Base-by-base conservation (phyloP, 2,329 filamentous ascomycete species). In the Colletotrichum tofieldiae region DNA sequence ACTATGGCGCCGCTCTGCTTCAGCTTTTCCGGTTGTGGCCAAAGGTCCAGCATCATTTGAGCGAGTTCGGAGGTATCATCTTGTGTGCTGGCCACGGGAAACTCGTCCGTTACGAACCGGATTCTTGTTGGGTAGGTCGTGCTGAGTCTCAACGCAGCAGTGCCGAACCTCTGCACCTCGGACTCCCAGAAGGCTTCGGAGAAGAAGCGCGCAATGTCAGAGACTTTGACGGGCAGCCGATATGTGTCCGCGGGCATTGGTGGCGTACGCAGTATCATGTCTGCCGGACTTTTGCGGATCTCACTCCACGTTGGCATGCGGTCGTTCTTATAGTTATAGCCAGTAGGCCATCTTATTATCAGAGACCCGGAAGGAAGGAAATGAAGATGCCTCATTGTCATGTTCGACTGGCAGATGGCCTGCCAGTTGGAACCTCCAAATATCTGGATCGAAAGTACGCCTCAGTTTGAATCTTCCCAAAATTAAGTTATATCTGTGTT, bases 131-230 rank as follows among this genome's bases (percentile, higher is more conserved):
- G 64, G 41, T 58, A 20, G 26, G 43, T 45, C 2, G 52, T 14
- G 20, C 49, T 37, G 29, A 72, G 43, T 1, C 39, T 41, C 56
- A 79, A 41, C 5, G 78, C 76, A 2, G 75, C 68, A 23, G 72
- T 63, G 12, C 79, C 79, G 39, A 76, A 80, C 29, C 74, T 78
- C 2, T 29, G 32, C 1, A 81, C 67, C 9, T 75, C 66, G 14
- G 64, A 71, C 20, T 75, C 54, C 79, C 79, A 81, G 68, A 79
- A 81, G 9, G 69, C 71, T 12, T 76, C 64, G 0, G 59, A 73
- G 60, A 80, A 81, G 45, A 75, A 67, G 12, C 73, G 74, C 1
- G 60, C 49, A 2, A 69, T 51, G 18, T 61, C 59, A 16, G 54
- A 11, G 1, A 63, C 41, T 4, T 55, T 29, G 35, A 59, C 55